These are phyloP conservation scores for Coprinellus aureogranulatus DNA, from an alignment of 768 basidiomycete species.

Conservation along the genomic window DNA sequence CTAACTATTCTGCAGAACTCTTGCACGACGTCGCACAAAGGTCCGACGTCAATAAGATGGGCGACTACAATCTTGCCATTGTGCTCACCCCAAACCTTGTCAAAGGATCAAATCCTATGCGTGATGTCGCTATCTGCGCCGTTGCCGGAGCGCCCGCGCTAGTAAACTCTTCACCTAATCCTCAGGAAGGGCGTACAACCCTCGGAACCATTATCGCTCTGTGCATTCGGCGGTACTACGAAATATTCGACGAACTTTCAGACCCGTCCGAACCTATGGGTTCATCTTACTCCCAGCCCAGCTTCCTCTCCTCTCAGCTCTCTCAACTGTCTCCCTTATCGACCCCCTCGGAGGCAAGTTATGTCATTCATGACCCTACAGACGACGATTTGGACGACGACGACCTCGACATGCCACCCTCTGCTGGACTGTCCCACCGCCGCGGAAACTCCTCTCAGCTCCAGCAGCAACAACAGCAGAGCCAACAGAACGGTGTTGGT, in stretches of 20 bases:
- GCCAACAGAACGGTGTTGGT: neutral
- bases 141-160: constrained; percentile 45
- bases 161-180: constrained; percentile 9
- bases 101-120: constrained; percentile 61
- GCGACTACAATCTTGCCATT: constrained; percentile 77
- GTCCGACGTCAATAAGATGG: constrained; percentile 71
- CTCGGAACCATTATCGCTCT: constrained; percentile 70
- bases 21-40: constrained; percentile 76
- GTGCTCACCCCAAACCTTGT: constrained; percentile 81
- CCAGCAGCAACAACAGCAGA: constrained; percentile 1
- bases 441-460: constrained; percentile 24
- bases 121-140: constrained; percentile 73
- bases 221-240: constrained; percentile 81
- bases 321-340: neutral
- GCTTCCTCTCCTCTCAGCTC: constrained; percentile 20
- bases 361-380: constrained; percentile 43
- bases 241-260: constrained; percentile 78
- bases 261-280: constrained; percentile 57
- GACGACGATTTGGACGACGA: constrained; percentile 73
- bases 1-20: constrained; percentile 50
- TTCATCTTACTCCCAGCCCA: constrained; percentile 22
- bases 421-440: constrained; percentile 72
- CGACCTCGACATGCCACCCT: constrained; percentile 17
- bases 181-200: constrained; percentile 52
- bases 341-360: constrained; percentile 8